These are phyloP conservation scores for Prunus mira DNA, from an alignment of 306 rosid species.

Conservation along the genomic window DNA sequence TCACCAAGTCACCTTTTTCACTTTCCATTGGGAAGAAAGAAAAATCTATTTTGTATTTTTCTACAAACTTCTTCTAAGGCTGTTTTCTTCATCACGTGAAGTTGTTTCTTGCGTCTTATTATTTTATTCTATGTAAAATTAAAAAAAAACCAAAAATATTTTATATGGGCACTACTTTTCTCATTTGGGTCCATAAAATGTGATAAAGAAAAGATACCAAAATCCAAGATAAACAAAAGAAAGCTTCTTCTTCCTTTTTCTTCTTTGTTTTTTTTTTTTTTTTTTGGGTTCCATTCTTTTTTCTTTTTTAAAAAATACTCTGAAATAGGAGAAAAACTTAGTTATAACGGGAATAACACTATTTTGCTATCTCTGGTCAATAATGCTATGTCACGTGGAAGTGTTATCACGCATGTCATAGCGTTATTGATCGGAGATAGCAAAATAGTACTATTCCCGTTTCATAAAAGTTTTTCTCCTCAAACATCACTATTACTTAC, in stretches of 20 bases:
- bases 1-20: not conserved
- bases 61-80: not conserved
- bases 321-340: too few relatives aligned
- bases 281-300: not conserved
- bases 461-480: too few relatives aligned
- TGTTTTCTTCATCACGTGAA: conserved; percentile 41
- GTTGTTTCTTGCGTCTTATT: conserved; percentile 33
- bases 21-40: not conserved
- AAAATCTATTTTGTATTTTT: conserved; percentile 2
- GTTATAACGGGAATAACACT: too few relatives aligned
- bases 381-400: too few relatives aligned
- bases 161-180: conserved; percentile 8
- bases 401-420: too few relatives aligned
- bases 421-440: too few relatives aligned
- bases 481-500: too few relatives aligned
- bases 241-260: not conserved
- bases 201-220: conserved; percentile 1
- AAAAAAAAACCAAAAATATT: not conserved
- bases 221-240: conserved; percentile 7
- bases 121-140: not conserved
- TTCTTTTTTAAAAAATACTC: too few relatives aligned
- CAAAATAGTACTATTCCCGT: too few relatives aligned
- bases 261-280: not conserved
- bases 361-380: too few relatives aligned
- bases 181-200: conserved; percentile 7